A percentile compares a stretch with the other conserved stretches of the same genome.
These are phyloP conservation scores for Atkinsonella texensis DNA, from an alignment of 2,329 filamentous ascomycete genomes.

Conservation along the genomic window DNA sequence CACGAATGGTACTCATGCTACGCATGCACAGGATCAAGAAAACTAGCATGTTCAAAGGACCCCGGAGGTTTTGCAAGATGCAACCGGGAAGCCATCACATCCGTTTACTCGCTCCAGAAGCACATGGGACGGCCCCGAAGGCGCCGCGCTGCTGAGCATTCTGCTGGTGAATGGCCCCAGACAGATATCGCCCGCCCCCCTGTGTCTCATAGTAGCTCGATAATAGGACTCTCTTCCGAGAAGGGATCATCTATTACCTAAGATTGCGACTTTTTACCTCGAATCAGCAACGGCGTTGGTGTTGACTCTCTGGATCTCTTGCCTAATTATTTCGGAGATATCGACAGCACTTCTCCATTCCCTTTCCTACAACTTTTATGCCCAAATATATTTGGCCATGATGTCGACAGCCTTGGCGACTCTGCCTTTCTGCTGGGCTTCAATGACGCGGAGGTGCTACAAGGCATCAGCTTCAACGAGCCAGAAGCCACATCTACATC, in stretches of 20 bases:
- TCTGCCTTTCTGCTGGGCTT: constrained; percentile 9
- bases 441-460: constrained; percentile 18
- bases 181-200: background rate
- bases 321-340: constrained; percentile 14
- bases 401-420: constrained; percentile 4
- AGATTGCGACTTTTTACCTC: constrained; percentile 25
- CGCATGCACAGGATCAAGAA: constrained; percentile 38
- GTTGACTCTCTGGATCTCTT: constrained; percentile 27
- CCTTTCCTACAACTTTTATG: constrained; percentile 1
- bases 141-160: constrained; percentile 27
- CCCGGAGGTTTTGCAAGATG: constrained; percentile 47
- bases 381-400: constrained; percentile 9
- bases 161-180: background rate
- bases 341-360: constrained; percentile 8
- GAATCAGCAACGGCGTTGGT: constrained; percentile 13
- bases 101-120: constrained; percentile 53
- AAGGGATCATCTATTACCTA: background rate
- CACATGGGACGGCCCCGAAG: constrained; percentile 55
- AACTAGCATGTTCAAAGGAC: constrained; percentile 55
- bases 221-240: background rate
- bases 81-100: constrained; percentile 41
- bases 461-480: constrained; percentile 22
- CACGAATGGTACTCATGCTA: constrained; percentile 1
- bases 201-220: background rate
- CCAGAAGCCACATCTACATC: constrained; percentile 13